Percentiles rank a stretch among this genome's conserved stretches.
Evolutionary conservation across 1,284 basidiomycete species (phyloP).

Genomic region (Marasmius oreades): DNA sequence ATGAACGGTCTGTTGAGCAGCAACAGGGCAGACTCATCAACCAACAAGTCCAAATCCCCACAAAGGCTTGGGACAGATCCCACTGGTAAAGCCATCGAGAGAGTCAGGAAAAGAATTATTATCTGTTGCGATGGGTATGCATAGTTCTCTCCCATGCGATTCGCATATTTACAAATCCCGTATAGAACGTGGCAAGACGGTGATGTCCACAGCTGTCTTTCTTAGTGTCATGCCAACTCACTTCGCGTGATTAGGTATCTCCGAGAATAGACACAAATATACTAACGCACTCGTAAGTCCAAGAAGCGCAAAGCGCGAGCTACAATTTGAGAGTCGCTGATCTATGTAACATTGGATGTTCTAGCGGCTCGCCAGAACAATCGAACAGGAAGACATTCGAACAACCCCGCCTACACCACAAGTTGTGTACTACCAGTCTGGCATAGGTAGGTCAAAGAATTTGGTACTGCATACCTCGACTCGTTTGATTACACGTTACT

Average conservation of each 20-base stretch:
- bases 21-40: not conserved
- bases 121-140: conserved; percentile 68
- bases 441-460: conserved; percentile 35
- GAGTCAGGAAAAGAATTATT: conserved; percentile 53
- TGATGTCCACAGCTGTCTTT: not conserved
- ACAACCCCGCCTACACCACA: conserved; percentile 48
- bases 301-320: too few relatives aligned
- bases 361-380: conserved; percentile 47
- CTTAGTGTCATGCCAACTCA: not conserved
- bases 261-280: conserved; percentile 48
- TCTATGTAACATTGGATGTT: too few relatives aligned
- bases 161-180: conserved; percentile 7
- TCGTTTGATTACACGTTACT: not conserved
- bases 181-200: conserved; percentile 48
- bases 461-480: not conserved
- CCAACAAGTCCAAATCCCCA: not conserved
- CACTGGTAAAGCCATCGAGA: conserved; percentile 3
- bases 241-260: conserved; percentile 27
- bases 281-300: conserved; percentile 61
- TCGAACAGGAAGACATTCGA: conserved; percentile 55
- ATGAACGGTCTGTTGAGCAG: not conserved
- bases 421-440: conserved; percentile 69
- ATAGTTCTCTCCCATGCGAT: not conserved
- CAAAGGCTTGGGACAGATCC: not conserved
- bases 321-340: too few relatives aligned